phyloP scores from a whole-genome alignment of 129 eudicot species.

The Flaveria sonorensis region DNA sequence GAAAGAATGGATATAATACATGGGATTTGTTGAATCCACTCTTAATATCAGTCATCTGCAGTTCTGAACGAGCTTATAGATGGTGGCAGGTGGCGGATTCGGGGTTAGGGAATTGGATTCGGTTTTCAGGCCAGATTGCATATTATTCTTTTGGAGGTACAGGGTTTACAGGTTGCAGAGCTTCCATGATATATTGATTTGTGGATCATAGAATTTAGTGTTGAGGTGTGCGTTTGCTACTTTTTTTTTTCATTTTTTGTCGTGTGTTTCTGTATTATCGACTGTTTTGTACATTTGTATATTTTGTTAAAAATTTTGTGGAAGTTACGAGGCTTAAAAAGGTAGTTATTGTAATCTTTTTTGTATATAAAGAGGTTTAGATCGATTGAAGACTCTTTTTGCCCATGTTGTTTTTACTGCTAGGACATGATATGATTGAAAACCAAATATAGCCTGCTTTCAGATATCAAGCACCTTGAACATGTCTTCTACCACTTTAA shows the following conservation, averaged over 20 bases:
- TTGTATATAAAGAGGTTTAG: slow-evolving; percentile 58
- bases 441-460: not conserved
- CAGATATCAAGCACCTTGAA: not conserved
- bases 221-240: slow-evolving; percentile 29
- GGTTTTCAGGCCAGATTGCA: slow-evolving; percentile 38
- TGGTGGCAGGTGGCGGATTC: slow-evolving; percentile 35
- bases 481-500: too few relatives aligned
- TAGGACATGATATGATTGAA: not conserved
- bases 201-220: slow-evolving; percentile 46
- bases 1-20: slow-evolving; percentile 20
- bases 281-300: slow-evolving; percentile 48
- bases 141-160: slow-evolving; percentile 71
- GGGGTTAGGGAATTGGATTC: slow-evolving; percentile 31
- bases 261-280: slow-evolving; percentile 36
- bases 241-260: slow-evolving; percentile 22
- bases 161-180: slow-evolving; percentile 39
- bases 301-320: slow-evolving; percentile 31
- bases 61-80: slow-evolving; percentile 21
- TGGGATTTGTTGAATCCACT: slow-evolving; percentile 14
- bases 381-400: slow-evolving; percentile 12
- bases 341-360: slow-evolving; percentile 48
- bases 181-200: slow-evolving; percentile 53
- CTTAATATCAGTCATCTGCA: slow-evolving; percentile 10
- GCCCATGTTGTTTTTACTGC: not conserved
- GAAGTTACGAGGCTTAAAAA: slow-evolving; percentile 40